Evolutionary conservation across 306 rosid species (phyloP).

Genomic region (Prosopis cineraria): DNA sequence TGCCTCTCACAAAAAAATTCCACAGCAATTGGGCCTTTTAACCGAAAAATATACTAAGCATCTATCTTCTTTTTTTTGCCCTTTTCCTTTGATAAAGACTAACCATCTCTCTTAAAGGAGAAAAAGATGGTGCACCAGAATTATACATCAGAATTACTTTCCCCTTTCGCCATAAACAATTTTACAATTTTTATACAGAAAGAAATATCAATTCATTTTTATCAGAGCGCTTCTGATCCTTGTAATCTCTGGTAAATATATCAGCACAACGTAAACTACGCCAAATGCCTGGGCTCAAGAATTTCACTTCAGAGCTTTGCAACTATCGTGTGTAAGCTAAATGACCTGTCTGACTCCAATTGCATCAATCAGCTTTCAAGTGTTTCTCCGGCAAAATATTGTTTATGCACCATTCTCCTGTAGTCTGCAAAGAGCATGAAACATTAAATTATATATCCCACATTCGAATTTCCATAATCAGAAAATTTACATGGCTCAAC

Average conservation of each 20-base stretch:
- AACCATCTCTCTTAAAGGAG: not conserved
- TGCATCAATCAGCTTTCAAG: constrained; percentile 60
- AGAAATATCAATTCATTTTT: constrained; percentile 22
- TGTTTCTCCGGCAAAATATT: constrained; percentile 75
- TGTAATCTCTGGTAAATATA: constrained; percentile 35
- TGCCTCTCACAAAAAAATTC: too few relatives aligned
- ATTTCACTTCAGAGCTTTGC: constrained; percentile 39
- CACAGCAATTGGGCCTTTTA: too few relatives aligned
- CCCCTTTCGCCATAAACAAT: constrained; percentile 7
- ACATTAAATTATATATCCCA: constrained; percentile 7
- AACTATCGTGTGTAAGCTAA: constrained; percentile 25
- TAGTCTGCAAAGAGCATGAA: constrained; percentile 56
- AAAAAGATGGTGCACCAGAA: not conserved
- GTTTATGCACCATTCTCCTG: constrained; percentile 85
- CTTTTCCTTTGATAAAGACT: too few relatives aligned
- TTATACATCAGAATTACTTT: not conserved
- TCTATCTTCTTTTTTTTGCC: too few relatives aligned
- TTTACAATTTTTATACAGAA: constrained; percentile 34
- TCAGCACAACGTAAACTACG: constrained; percentile 22
- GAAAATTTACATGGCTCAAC: not conserved
- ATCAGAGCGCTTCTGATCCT: constrained; percentile 9
- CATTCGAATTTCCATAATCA: constrained; percentile 1
- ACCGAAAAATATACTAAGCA: too few relatives aligned
- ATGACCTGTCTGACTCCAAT: constrained; percentile 13
- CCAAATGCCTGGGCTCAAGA: constrained; percentile 30